These are phyloP conservation scores for Oidium heveae DNA, from an alignment of 2,329 filamentous ascomycete species.

Conservation along the genomic window DNA sequence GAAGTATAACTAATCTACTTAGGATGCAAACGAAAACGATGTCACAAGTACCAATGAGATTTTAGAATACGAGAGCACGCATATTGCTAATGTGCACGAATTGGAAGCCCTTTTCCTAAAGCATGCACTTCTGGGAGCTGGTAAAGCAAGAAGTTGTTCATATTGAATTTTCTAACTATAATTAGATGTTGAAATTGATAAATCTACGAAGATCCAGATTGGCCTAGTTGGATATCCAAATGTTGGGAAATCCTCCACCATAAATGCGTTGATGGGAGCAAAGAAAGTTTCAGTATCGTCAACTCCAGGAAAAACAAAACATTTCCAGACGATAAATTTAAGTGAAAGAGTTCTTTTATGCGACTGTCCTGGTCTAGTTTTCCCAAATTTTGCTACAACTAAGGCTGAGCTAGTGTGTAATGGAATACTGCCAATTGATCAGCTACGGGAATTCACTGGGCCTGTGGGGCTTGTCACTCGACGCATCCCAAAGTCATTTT, in stretches of 20 bases:
- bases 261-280: constrained; percentile 92
- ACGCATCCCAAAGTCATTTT: constrained; percentile 64
- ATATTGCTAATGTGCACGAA: constrained; percentile 81
- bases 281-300: constrained; percentile 98
- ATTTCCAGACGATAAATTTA: constrained; percentile 94
- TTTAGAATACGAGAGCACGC: constrained; percentile 24
- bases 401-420: constrained; percentile 93
- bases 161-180: constrained; percentile 8
- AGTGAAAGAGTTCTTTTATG: constrained; percentile 75
- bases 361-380: constrained; percentile 95
- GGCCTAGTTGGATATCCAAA: constrained; percentile 95
- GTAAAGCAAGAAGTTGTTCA: constrained; percentile 14
- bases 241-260: constrained; percentile 96
- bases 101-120: constrained; percentile 69
- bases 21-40: constrained; percentile 10
- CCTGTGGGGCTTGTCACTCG: constrained; percentile 62
- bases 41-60: constrained; percentile 12
- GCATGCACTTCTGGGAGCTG: constrained; percentile 36
- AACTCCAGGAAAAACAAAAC: constrained; percentile 95
- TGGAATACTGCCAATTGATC: constrained; percentile 85
- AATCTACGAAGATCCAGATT: constrained; percentile 50
- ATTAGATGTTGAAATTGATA: constrained; percentile 20
- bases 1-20: neutral
- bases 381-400: constrained; percentile 90
- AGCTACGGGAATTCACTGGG: constrained; percentile 77